phyloP scores from a whole-genome alignment of 208 protist genomes.

The Wallacemonas sp. region DNA sequence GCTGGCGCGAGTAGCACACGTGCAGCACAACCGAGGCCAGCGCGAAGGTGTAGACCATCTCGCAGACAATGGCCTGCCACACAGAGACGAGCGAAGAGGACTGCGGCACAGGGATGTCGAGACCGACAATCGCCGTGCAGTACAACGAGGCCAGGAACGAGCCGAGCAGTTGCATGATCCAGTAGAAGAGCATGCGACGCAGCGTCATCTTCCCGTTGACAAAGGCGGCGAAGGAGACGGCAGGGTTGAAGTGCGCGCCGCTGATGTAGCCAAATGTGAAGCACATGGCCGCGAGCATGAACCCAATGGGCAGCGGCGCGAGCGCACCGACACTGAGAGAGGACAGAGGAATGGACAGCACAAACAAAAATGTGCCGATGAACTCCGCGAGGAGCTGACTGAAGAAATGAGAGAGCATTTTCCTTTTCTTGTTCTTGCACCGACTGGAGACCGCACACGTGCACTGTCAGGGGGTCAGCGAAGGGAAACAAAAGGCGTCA shows the following conservation, averaged over 20 bases:
- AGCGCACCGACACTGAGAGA: conserved; percentile 68
- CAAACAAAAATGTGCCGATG: conserved; percentile 86
- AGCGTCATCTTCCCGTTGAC: conserved; percentile 82
- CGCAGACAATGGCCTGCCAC: conserved; percentile 72
- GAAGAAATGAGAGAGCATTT: conserved; percentile 63
- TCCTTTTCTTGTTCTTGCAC: background rate
- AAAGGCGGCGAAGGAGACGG: conserved; percentile 87
- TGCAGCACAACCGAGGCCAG: conserved; percentile 81
- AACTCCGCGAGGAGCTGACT: conserved; percentile 82
- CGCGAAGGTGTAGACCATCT: conserved; percentile 85
- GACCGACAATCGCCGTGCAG: conserved; percentile 70
- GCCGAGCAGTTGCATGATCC: conserved; percentile 74
- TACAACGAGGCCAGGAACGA: conserved; percentile 77
- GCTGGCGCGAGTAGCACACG: conserved; percentile 81
- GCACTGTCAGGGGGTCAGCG: too few relatives aligned
- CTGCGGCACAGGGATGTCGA: conserved; percentile 62
- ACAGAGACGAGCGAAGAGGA: conserved; percentile 45
- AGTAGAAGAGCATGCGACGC: conserved; percentile 63
- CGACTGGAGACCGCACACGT: conserved; percentile 1
- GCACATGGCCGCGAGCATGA: conserved; percentile 86
- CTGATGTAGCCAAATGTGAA: conserved; percentile 93
- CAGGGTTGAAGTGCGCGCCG: conserved; percentile 94
- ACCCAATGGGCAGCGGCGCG: conserved; percentile 83
- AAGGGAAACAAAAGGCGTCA: too few relatives aligned
- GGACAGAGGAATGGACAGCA: conserved; percentile 75